Conservation (phyloP, 108 stramenopile genomes). For the Skeletonema menzelii region DNA sequence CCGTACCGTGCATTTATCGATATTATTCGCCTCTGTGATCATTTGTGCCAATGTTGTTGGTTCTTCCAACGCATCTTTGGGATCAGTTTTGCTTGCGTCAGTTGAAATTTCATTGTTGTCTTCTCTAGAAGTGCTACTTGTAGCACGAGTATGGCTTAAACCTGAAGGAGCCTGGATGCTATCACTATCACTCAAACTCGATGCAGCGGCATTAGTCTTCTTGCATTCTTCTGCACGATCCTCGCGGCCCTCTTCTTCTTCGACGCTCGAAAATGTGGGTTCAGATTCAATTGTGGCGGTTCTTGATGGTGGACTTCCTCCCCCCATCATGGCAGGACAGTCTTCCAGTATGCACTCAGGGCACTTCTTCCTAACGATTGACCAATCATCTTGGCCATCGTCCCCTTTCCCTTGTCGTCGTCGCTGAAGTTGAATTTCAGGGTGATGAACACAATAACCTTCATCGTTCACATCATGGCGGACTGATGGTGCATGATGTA, state of each 20-base stretch:
- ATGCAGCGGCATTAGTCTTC: not conserved
- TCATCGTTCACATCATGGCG: slow-evolving; percentile 5
- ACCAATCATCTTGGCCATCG: slow-evolving; percentile 11
- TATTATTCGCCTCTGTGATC: slow-evolving; percentile 40
- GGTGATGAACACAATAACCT: slow-evolving; percentile 37
- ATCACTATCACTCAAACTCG: not conserved
- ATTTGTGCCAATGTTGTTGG: slow-evolving; percentile 31
- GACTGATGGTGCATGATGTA: not conserved
- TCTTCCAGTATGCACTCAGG: slow-evolving; percentile 44
- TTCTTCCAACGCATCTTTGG: slow-evolving; percentile 7
- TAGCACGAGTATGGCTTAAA: not conserved
- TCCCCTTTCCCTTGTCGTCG: not conserved
- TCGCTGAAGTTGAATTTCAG: slow-evolving; percentile 31
- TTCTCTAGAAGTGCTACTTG: not conserved
- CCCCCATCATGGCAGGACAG: slow-evolving; percentile 28
- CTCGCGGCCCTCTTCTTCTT: not conserved
- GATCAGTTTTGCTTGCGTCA: not conserved
- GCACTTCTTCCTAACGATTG: slow-evolving; percentile 40
- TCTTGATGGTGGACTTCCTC: not conserved
- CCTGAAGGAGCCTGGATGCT: not conserved
- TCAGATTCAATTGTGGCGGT: not conserved
- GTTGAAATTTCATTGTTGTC: not conserved
- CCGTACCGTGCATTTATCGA: slow-evolving; percentile 17
- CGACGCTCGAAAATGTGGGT: not conserved
- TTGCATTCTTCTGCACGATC: not conserved